A percentile compares a stretch with the other conserved stretches of the same genome.
Evolutionary conservation across 371 early-diverging fungal genomes (phyloP).

Genomic region (Rhizopus arrhizus): DNA sequence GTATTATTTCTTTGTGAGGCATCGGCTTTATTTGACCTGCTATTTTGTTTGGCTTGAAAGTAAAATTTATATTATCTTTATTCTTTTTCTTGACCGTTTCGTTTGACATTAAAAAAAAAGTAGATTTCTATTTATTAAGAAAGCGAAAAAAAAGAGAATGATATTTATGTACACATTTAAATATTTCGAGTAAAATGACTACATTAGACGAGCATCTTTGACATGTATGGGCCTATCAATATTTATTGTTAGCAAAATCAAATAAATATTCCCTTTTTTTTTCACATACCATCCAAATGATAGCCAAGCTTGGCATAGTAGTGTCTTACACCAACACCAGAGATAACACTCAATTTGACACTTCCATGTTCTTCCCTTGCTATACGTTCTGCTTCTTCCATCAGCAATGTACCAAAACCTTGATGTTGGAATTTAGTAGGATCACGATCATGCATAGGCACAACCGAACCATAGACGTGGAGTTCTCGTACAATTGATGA

Average conservation of each 20-base stretch:
- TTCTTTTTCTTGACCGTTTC: neutral
- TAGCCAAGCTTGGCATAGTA: conserved; percentile 99
- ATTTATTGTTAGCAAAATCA: conserved; percentile 1
- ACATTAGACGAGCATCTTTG: conserved; percentile 72
- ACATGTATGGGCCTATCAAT: conserved; percentile 87
- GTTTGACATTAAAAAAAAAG: neutral
- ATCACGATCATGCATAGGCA: conserved; percentile 95
- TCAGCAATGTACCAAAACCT: conserved; percentile 98
- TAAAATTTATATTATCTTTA: neutral
- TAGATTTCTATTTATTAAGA: too few species aligned
- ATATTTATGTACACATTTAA: too few species aligned
- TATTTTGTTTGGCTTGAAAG: neutral
- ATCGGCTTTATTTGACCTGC: neutral
- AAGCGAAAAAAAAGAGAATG: too few species aligned
- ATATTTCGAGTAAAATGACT: neutral
- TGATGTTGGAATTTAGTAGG: conserved; percentile 99
- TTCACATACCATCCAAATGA: conserved; percentile 83
- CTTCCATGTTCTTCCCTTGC: conserved; percentile 98
- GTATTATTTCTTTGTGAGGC: neutral
- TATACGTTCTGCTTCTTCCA: conserved; percentile 99
- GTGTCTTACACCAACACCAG: conserved; percentile 98
- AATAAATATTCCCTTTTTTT: neutral
- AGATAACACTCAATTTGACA: conserved; percentile 96
- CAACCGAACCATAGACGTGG: conserved; percentile 99
- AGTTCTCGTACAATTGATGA: conserved; percentile 97